phyloP scores from a whole-genome alignment of 2,329 filamentous ascomycete species.

The Paracorniculantispora psalliotae region DNA sequence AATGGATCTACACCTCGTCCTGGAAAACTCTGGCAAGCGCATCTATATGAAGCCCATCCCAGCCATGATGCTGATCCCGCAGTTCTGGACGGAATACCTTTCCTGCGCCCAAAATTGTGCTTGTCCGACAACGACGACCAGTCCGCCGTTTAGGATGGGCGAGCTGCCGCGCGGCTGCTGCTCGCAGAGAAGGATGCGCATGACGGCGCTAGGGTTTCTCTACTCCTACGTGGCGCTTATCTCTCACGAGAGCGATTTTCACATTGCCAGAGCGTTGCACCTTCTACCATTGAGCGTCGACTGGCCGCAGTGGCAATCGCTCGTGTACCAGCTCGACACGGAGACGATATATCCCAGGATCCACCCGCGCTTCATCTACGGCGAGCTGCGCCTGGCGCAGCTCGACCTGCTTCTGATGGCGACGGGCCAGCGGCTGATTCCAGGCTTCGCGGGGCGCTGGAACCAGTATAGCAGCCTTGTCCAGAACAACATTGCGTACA shows the following conservation, averaged over 20 bases:
- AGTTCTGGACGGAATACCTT: constrained; percentile 1
- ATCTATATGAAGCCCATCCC: constrained; percentile 4
- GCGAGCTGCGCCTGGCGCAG: not conserved
- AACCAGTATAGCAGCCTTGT: not conserved
- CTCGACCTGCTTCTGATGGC: not conserved
- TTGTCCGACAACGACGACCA: not conserved
- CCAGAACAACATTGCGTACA: not conserved
- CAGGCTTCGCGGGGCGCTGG: constrained; percentile 1
- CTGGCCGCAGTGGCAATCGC: not conserved
- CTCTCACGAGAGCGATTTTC: constrained; percentile 4
- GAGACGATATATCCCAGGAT: not conserved
- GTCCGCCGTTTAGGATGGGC: not conserved
- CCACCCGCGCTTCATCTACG: not conserved
- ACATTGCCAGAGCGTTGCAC: not conserved
- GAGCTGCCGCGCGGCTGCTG: not conserved
- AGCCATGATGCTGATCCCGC: not conserved
- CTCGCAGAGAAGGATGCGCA: not conserved
- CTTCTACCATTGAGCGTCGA: not conserved
- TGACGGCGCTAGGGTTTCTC: not conserved
- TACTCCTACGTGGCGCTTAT: constrained; percentile 5
- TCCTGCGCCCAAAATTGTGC: not conserved
- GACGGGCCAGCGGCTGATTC: not conserved
- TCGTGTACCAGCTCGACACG: constrained; percentile 1
- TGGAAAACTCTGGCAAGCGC: not conserved
- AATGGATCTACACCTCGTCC: not conserved